Evolutionary conservation across 139 green algal species (phyloP).

Genomic region (Gonium pectorale): DNA sequence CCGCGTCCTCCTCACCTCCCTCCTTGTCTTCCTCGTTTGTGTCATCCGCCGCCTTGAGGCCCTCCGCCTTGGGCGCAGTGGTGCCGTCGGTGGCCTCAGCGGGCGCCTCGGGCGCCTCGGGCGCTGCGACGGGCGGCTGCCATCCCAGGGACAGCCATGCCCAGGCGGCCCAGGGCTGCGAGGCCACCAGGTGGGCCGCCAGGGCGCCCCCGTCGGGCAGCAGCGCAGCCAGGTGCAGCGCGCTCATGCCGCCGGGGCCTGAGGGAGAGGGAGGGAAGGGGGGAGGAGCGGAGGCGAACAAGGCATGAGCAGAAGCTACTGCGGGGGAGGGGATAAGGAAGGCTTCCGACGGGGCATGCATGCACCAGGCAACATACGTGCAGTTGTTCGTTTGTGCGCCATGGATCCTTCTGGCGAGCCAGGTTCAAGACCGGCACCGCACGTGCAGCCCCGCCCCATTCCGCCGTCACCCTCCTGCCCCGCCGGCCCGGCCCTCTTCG

Average conservation of each 20-base stretch:
- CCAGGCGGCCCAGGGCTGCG: conserved; percentile 40
- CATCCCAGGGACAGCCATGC: conserved; percentile 21
- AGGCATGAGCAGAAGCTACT: no score
- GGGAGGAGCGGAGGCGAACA: no score
- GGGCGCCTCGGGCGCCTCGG: not conserved
- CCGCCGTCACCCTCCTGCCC: no score
- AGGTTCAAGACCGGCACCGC: no score
- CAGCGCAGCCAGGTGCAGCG: conserved; percentile 26
- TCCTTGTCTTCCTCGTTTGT: not conserved
- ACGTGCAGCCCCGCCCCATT: no score
- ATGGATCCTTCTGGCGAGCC: no score
- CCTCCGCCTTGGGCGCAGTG: not conserved
- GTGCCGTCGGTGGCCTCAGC: not conserved
- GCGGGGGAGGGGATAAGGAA: no score
- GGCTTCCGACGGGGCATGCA: no score
- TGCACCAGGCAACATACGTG: no score
- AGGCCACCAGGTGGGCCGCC: conserved; percentile 25
- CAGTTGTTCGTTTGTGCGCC: no score
- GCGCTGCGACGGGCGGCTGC: not conserved
- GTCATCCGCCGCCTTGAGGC: not conserved
- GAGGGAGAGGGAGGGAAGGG: not conserved
- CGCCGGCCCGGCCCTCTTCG: no score
- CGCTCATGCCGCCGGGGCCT: conserved; percentile 20
- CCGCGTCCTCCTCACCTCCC: not conserved
- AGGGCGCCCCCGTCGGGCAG: conserved; percentile 33